Evolutionary conservation across 176 grass and related monocot species (phyloP).

Genomic region (sorghum (Sorghum bicolor)): DNA sequence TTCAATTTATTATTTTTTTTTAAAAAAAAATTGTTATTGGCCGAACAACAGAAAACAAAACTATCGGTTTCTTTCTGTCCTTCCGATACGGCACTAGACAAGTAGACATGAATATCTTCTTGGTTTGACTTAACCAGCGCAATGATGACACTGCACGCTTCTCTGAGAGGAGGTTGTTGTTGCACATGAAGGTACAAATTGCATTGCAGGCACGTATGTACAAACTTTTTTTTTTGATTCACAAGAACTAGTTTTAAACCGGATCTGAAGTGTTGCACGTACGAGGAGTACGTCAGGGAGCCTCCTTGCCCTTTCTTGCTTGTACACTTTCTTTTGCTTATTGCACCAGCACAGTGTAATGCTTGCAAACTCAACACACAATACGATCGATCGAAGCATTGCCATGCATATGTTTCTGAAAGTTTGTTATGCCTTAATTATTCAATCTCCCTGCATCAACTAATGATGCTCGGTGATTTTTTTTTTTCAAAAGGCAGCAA

Average conservation of each 20-base stretch:
- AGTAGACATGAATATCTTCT: not conserved
- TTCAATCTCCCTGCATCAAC: not conserved
- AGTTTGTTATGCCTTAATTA: not conserved
- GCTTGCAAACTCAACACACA: not conserved
- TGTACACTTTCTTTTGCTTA: constrained; percentile 34
- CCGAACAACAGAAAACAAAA: constrained; percentile 1
- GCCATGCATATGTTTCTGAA: not conserved
- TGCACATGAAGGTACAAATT: constrained; percentile 10
- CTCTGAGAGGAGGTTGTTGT: constrained; percentile 9
- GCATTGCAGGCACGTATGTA: not conserved
- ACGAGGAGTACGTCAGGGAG: not conserved
- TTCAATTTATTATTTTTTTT: constrained; percentile 20
- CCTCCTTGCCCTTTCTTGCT: constrained; percentile 8
- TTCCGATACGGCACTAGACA: not conserved
- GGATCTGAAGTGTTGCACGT: not conserved
- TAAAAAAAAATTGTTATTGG: constrained; percentile 29
- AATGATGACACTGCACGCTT: constrained; percentile 17
- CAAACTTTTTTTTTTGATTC: too few relatives aligned
- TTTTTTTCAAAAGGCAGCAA: too few relatives aligned
- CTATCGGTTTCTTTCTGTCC: not conserved
- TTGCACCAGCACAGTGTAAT: constrained; percentile 1
- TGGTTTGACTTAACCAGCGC: constrained; percentile 44
- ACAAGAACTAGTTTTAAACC: not conserved
- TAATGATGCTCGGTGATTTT: not conserved
- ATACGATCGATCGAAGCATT: not conserved